Evolutionary conservation across 768 basidiomycete species (phyloP).

Genomic region (Lactarius tabidus): DNA sequence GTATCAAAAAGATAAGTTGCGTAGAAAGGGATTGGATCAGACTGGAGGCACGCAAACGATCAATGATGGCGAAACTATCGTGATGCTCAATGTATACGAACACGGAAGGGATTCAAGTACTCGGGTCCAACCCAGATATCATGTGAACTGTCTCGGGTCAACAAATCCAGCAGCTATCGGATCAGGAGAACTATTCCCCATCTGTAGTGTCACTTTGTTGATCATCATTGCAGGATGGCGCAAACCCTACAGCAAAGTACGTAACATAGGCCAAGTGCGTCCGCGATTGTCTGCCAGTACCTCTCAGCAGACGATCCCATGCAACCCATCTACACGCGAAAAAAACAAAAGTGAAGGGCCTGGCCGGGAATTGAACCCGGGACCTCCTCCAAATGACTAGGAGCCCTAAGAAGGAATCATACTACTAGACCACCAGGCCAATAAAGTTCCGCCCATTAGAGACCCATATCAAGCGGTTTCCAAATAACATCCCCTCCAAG

Average conservation of each 20-base stretch:
- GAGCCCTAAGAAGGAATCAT: conserved; percentile 25
- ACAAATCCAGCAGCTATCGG: background rate
- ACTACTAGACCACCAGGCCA: conserved; percentile 26
- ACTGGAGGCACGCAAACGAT: background rate
- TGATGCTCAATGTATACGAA: background rate
- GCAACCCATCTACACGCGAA: background rate
- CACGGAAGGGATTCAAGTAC: background rate
- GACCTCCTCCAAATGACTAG: conserved; percentile 61
- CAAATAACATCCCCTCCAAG: too few relatives aligned
- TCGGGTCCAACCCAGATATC: background rate
- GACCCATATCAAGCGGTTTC: background rate
- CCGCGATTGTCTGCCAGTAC: background rate
- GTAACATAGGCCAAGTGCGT: background rate
- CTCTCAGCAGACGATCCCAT: too few relatives aligned
- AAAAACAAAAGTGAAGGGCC: conserved; percentile 39
- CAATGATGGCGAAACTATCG: background rate
- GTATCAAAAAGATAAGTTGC: background rate
- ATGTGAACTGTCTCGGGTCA: background rate
- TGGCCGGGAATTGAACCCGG: conserved; percentile 86
- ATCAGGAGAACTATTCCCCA: background rate
- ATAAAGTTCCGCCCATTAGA: background rate
- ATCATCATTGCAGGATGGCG: background rate
- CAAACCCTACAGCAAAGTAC: background rate
- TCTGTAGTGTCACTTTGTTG: background rate
- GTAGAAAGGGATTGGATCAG: too few relatives aligned